These are phyloP conservation scores for Phytomonas sp. DNA, from an alignment of 208 protist species.

Conservation along the genomic window DNA sequence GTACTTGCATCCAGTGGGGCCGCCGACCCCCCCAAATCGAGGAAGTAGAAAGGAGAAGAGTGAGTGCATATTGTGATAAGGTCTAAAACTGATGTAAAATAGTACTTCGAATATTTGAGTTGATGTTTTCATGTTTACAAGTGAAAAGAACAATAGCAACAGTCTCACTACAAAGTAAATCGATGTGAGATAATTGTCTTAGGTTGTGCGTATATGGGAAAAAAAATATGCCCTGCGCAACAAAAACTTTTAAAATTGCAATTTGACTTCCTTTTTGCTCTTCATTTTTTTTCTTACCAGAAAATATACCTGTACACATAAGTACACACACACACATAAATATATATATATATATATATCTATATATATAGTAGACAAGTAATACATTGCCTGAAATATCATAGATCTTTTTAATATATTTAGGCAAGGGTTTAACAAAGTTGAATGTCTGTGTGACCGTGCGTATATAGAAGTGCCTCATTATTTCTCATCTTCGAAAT, in stretches of 20 bases:
- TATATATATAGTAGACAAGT: background rate
- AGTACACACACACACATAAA: conserved; percentile 2
- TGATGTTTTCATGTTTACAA: conserved; percentile 6
- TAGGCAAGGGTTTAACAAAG: background rate
- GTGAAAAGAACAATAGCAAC: background rate
- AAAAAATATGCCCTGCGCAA: background rate
- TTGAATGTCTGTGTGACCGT: background rate
- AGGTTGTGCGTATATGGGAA: background rate
- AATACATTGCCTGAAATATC: background rate
- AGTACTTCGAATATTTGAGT: background rate
- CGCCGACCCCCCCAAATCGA: background rate
- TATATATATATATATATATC: background rate
- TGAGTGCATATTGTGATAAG: background rate
- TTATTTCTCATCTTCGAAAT: conserved; percentile 4
- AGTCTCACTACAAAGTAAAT: background rate
- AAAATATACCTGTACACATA: conserved; percentile 1
- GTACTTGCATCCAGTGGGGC: background rate
- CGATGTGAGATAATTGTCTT: background rate
- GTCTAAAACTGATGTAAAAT: background rate
- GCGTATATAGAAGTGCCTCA: background rate
- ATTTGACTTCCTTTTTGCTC: background rate
- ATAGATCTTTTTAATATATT: background rate
- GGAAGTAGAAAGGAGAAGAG: background rate
- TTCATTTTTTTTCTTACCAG: background rate
- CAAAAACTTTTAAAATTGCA: background rate